Conservation (phyloP, 352 stramenopile genomes). For the Phytophthora agathidicida region DNA sequence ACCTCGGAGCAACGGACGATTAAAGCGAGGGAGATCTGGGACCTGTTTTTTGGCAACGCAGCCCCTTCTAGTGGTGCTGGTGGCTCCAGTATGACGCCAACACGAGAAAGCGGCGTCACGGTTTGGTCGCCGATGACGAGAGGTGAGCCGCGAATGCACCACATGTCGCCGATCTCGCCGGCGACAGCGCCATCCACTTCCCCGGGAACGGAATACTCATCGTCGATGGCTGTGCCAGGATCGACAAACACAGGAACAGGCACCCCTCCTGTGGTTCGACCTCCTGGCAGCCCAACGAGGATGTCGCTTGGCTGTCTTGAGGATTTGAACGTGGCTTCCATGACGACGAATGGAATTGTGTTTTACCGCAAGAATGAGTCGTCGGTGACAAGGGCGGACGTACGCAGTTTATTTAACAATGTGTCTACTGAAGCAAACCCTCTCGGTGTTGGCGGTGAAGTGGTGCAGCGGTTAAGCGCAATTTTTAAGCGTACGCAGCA, state of each 20-base stretch:
- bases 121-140: conserved; percentile 24
- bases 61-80: background rate
- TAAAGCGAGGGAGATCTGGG: conserved; percentile 68
- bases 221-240: background rate
- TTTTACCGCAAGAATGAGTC: conserved; percentile 70
- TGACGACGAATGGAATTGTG: conserved; percentile 65
- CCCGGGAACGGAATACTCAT: conserved; percentile 28
- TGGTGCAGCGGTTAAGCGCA: conserved; percentile 52
- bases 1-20: conserved; percentile 45
- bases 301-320: conserved; percentile 58
- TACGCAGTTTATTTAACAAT: conserved; percentile 43
- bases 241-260: background rate
- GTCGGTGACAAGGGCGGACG: conserved; percentile 39
- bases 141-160: conserved; percentile 15
- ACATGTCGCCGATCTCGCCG: conserved; percentile 27
- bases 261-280: conserved; percentile 9
- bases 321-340: conserved; percentile 66
- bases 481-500: conserved; percentile 49
- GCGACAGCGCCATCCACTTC: conserved; percentile 28
- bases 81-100: background rate
- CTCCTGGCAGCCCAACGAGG: conserved; percentile 25
- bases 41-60: conserved; percentile 49
- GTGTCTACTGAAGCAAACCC: conserved; percentile 43
- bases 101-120: conserved; percentile 13
- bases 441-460: conserved; percentile 65